Evolutionary conservation across 768 basidiomycete species (phyloP).

Genomic region (Mycena filopes): DNA sequence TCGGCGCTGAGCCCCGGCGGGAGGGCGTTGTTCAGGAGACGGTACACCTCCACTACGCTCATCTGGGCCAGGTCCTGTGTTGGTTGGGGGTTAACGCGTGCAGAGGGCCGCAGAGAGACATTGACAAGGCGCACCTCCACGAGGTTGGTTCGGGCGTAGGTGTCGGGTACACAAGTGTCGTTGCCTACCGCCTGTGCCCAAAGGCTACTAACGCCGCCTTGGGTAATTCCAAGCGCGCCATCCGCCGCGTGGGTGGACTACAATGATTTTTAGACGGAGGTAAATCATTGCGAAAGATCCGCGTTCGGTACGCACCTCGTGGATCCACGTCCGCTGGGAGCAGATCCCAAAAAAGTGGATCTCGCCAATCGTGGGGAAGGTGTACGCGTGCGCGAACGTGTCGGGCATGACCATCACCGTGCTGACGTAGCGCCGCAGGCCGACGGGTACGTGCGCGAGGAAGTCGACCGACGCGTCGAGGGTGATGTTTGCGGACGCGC

Average conservation of each 20-base stretch:
- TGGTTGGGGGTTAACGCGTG: not conserved
- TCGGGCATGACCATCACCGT: not conserved
- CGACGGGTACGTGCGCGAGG: constrained; percentile 21
- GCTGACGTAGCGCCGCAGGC: constrained; percentile 19
- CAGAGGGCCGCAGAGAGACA: no score
- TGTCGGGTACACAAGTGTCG: constrained; percentile 20
- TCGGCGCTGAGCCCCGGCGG: constrained; percentile 7
- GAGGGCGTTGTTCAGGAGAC: constrained; percentile 2
- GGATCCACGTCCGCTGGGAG: constrained; percentile 15
- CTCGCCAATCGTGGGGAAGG: constrained; percentile 13
- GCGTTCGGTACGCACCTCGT: constrained; percentile 15
- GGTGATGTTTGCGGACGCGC: constrained; percentile 17
- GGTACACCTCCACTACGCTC: constrained; percentile 13
- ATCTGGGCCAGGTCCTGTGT: constrained; percentile 22
- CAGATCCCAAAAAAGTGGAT: constrained; percentile 20
- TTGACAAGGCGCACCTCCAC: constrained; percentile 20
- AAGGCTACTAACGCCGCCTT: not conserved
- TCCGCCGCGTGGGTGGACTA: not conserved
- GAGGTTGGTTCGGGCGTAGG: constrained; percentile 4
- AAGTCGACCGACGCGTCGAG: constrained; percentile 18
- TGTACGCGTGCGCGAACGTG: not conserved
- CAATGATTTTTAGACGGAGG: no score
- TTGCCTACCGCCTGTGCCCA: constrained; percentile 10
- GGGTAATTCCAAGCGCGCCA: no score
- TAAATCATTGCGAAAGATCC: no score